These are phyloP conservation scores for Umbellularia californica DNA, from an alignment of 164 flowering plant genomes.

Conservation along the genomic window DNA sequence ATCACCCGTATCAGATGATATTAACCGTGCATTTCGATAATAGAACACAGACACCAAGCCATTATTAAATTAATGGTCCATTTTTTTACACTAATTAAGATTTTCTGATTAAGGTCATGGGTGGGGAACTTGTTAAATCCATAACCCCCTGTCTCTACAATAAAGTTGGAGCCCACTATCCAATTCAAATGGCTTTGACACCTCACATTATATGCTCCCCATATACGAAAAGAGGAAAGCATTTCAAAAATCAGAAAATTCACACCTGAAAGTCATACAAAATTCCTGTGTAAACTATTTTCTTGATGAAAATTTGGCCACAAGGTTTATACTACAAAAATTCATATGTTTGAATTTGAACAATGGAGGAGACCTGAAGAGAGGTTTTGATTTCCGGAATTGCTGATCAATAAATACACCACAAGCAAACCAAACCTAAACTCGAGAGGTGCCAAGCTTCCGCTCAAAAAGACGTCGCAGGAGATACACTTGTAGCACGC, in stretches of 20 bases:
- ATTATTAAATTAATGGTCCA: no score
- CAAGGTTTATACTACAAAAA: not conserved
- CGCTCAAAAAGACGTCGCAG: constrained; percentile 74
- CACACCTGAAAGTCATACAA: not conserved
- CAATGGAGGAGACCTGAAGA: not conserved
- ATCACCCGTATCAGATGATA: no score
- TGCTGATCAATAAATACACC: not conserved
- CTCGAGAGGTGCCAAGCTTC: constrained; percentile 73
- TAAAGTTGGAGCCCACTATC: no score
- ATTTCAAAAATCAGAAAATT: no score
- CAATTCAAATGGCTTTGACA: no score
- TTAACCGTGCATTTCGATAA: no score
- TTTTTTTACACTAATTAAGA: no score
- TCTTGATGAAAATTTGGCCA: not conserved
- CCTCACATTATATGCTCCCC: no score
- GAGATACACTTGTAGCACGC: constrained; percentile 84
- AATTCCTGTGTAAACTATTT: not conserved
- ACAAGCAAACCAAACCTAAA: constrained; percentile 28
- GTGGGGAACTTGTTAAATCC: no score
- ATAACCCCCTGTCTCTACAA: no score
- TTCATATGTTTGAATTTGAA: not conserved
- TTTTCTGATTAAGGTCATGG: no score
- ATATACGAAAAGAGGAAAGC: not conserved
- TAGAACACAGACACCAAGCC: no score
- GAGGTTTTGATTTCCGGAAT: not conserved